phyloP scores from a whole-genome alignment of 73 alveolate genomes.

The Tetrahymena thermophila region DNA sequence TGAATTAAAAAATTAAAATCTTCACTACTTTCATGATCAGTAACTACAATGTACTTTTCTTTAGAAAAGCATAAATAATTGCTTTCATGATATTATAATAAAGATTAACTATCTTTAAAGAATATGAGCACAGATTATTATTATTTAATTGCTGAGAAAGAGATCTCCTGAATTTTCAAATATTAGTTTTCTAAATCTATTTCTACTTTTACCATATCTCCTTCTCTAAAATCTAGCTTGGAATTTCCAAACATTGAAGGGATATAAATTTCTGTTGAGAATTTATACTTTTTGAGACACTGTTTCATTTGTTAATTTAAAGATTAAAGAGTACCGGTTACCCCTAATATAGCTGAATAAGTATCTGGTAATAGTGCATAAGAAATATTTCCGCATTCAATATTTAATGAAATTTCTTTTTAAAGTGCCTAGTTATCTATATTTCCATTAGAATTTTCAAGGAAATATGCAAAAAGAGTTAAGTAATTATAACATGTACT shows the following conservation, averaged over 20 bases:
- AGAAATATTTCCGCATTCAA: neutral
- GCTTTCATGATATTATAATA: too few relatives aligned
- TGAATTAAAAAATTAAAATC: neutral
- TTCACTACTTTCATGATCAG: neutral
- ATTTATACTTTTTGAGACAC: neutral
- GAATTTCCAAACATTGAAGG: neutral
- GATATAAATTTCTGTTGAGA: neutral
- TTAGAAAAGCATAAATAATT: too few relatives aligned
- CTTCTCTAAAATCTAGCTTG: neutral
- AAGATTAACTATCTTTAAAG: neutral
- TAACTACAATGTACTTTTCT: neutral
- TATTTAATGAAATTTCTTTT: neutral
- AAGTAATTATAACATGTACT: neutral
- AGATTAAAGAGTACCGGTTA: neutral
- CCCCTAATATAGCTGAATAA: neutral
- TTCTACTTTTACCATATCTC: neutral
- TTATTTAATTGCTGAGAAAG: neutral
- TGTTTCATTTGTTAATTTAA: neutral
- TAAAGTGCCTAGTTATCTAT: neutral
- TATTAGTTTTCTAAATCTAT: neutral
- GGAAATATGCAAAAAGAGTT: neutral
- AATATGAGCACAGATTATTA: neutral
- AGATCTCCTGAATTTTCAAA: neutral
- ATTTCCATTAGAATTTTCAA: neutral
- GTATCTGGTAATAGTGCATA: neutral